Evolutionary conservation across 441 rosid species (phyloP), one percentile per base, ranked within the genome.

Genomic region (Breynia disticha): DNA sequence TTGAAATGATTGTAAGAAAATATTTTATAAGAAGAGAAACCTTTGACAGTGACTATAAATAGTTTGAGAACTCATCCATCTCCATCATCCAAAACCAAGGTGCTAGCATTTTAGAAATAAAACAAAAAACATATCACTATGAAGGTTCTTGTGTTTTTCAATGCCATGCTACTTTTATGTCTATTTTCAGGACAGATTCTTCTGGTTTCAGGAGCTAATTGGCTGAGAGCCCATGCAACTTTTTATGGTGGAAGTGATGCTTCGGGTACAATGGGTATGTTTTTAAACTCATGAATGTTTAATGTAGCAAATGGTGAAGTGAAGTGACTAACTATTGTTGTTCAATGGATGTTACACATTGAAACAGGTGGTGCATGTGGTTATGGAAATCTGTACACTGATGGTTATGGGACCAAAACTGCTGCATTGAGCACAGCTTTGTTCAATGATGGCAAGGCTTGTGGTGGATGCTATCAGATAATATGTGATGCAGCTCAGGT

Each of bases 351-450:
- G 35, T 28, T 28, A n/a, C n/a, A n/a, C n/a, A n/a, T 24, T 28
- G 8, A 4, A 28, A 28, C 56, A 86, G 91, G 87, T 11, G 96
- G 87, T 21, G 93, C 96, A 1, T 87, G 96, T 71, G 96, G 96
- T 46, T 87, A 84, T 67, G 96, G 86, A 14, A 77, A 82, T 63
- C 61, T 87, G 5, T 65, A 75, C 57, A 80, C 74, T 0, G 82
- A 84, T 15, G 84, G 86, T 9, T 84, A 84, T 50, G 79, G 73
- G 24, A 65, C 56, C 39, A 74, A 74, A 47, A 82, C 86, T 0
- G 90, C 84, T 0, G 93, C 86, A 1, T 52, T 87, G 50, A 87
- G 90, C 67, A 79, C 80, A 0, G 87, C 83, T 5, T 62, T 87
- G 61, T 84, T 82, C 75, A 73, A 80, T 45, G 73, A 76, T 17